Conservation (phyloP, 768 basidiomycete species). For the Rickenella mellea region DNA sequence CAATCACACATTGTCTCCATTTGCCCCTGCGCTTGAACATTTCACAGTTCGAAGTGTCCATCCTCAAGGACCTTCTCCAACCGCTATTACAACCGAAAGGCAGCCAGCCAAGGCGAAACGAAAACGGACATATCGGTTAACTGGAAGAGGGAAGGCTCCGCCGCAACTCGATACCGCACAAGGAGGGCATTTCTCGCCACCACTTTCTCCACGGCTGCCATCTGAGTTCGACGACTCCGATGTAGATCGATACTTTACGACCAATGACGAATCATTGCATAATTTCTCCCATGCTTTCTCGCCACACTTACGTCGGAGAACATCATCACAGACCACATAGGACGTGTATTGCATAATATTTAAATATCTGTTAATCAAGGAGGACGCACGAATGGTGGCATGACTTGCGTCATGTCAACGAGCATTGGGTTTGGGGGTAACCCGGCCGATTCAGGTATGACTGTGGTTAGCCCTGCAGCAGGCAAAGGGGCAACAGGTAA, state of each 20-base stretch:
- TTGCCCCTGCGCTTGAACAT: constrained; percentile 82
- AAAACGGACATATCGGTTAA: constrained; percentile 63
- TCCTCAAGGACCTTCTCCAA: constrained; percentile 33
- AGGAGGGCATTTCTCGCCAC: constrained; percentile 2
- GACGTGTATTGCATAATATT: no score
- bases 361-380: no score
- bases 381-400: no score
- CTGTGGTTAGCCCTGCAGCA: no score
- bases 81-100: constrained; percentile 28
- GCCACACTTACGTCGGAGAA: not conserved
- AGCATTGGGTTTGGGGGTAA: not conserved
- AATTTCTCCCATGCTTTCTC: constrained; percentile 2
- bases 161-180: constrained; percentile 6
- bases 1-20: constrained; percentile 91
- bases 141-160: constrained; percentile 20
- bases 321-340: not conserved
- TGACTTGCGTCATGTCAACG: not conserved
- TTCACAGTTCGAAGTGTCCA: constrained; percentile 90
- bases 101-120: constrained; percentile 64
- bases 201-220: constrained; percentile 23
- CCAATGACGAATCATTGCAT: constrained; percentile 22
- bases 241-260: constrained; percentile 67
- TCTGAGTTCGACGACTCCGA: constrained; percentile 61
- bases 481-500: not conserved
- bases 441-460: no score